These are phyloP conservation scores for Grigorovia humatica DNA, from an alignment of 805 yeast genomes.

Conservation along the genomic window DNA sequence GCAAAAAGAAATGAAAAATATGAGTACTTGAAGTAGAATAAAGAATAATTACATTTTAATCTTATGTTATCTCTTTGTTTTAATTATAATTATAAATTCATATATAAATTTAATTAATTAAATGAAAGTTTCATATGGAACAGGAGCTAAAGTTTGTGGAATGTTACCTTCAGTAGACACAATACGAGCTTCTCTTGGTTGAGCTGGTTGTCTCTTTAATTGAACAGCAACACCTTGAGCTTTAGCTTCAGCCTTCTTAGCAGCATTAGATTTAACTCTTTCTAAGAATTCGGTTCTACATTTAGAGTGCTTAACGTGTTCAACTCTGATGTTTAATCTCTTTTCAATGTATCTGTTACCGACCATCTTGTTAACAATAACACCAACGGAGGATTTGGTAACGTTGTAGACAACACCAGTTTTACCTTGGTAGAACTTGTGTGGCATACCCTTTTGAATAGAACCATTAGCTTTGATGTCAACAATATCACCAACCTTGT, in stretches of 20 bases:
- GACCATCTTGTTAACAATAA: conserved; percentile 94
- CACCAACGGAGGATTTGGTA: conserved; percentile 98
- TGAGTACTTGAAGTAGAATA: neutral
- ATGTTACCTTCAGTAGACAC: conserved; percentile 72
- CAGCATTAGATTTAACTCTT: conserved; percentile 97
- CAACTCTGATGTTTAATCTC: conserved; percentile 97
- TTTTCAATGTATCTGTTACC: conserved; percentile 98
- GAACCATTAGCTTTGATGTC: conserved; percentile 99
- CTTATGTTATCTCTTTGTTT: neutral
- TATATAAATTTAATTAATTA: conserved; percentile 35
- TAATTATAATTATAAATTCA: neutral
- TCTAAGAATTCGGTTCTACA: conserved; percentile 98
- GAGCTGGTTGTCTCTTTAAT: conserved; percentile 97
- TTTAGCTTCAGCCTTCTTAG: conserved; percentile 87
- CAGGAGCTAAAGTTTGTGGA: conserved; percentile 98
- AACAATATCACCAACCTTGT: conserved; percentile 99
- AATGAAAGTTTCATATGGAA: conserved; percentile 99
- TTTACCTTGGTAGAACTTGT: conserved; percentile 99
- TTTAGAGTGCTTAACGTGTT: conserved; percentile 98
- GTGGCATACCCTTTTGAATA: conserved; percentile 99
- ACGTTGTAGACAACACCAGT: conserved; percentile 99
- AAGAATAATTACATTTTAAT: neutral
- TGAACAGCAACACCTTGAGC: conserved; percentile 80
- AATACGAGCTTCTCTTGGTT: conserved; percentile 89
- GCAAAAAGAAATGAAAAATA: neutral